Base-by-base conservation (phyloP, 2,329 filamentous ascomycete species). In the Aspergillus sp. region DNA sequence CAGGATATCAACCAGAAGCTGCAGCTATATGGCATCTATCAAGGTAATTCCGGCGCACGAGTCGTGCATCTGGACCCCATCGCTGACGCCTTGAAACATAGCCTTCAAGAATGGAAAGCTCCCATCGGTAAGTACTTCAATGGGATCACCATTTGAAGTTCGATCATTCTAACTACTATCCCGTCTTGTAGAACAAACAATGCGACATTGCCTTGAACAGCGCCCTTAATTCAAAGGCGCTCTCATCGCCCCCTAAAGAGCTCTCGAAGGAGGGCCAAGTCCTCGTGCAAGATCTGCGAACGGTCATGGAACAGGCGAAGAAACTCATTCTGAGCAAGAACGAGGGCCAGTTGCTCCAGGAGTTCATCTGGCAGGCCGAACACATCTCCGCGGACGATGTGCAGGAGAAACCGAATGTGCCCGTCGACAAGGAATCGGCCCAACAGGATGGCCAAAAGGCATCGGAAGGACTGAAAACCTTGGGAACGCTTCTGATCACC, bases 191-290 rank as follows among this genome's bases (percentile, higher is more conserved):
- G 89, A 97, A 97, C 78, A 91, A 94, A 70, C 93, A 97, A 81
- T 96, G 97, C 75, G 95, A 98, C 80, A 84, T 97, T 52, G 93
- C 95, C 29, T 79, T 99, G 74, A 98, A 96, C 84, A 95, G 90
- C 74, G 90, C 92, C 68, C 83, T 97, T 54, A 82, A 83, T 36
- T 93, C 90, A 66, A 87, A 85, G 73, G 81, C 86, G 9, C 80
- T 98, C 26, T 78, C 85, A 3, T 85, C 79, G 24, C 92, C 93
- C 6, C 89, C 91, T 0, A 80, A 84, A 61, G 89, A 89, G 73
- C 87, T 99, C 6, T 98, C 94, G 0, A 65, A 82, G 1, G 95
- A 99, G 67, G 95, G 95, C 59, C 88, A 88, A 73, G 77, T 79
- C n/a, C 85, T 99, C 2, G 86, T 97, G 3, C 79, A 81, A 47